Evolutionary conservation across 1,139 yeast species (phyloP), one percentile per base, ranked within the genome.

Genomic region (Geotrichum citri-aurantii): DNA sequence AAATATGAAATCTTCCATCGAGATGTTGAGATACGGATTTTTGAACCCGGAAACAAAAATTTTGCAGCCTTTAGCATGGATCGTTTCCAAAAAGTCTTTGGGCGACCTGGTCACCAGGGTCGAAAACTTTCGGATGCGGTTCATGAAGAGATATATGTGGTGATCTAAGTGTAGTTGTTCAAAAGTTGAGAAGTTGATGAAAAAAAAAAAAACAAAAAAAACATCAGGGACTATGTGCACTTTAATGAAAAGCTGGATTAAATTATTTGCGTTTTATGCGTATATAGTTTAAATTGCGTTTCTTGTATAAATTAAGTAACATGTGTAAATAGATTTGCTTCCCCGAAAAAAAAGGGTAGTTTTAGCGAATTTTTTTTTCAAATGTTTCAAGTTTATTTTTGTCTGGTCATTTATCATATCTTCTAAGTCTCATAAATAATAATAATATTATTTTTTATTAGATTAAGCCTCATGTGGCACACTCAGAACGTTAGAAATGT

Each of bases 1-100:
- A 71, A 88, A 93, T 1, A 93, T 74, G 67, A 82, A 86, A 64
- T 88, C 88, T 67, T 95, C 99, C 6, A 91, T 69, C 1, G 97
- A 92, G 12, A 95, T 76, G 68, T 95, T 95, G 54, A 82, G 66
- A 66, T 78, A 83, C 1, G 99, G 98, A 66, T 87, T 81, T n/a
- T 71, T 71, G 1, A 82, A 75, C 0, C 72, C 73, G 12, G 91
- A 81, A 1, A 79, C 65, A 14, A 79, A 67, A 0, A 76, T 62
- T 26, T 68, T 54, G 14, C 57, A 52, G 5, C 57, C 57, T 17
- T 48, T n/a, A 17, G 54, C 40, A n/a, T 51, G 40, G n/a, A 54
- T 55, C n/a, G 40, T 49, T 5, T 31, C 24, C 19, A 40, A 52
- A 27, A 57, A 57, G 27, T 55, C 55, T 21, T 46, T n/a, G 2